These are phyloP conservation scores for Talaromyces funiculosus DNA, from an alignment of 2,329 filamentous ascomycete genomes.

Conservation along the genomic window DNA sequence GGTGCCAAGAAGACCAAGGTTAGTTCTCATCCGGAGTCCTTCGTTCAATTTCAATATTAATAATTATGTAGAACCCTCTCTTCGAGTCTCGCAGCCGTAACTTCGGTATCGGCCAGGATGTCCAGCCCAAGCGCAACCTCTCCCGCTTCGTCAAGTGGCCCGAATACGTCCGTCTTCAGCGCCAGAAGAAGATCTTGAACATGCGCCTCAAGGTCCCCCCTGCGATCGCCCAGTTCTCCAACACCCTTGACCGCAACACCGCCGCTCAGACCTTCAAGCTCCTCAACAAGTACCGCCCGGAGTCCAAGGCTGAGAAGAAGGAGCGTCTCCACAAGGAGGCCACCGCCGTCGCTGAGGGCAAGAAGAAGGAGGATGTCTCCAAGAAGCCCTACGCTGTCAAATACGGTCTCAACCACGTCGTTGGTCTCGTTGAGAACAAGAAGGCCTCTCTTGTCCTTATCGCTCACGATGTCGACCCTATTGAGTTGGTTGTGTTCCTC, in stretches of 20 bases:
- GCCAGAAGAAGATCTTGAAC: slow-evolving; percentile 92
- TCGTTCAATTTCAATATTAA: no score
- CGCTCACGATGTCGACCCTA: slow-evolving; percentile 98
- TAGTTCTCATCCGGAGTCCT: no score
- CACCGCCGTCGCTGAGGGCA: slow-evolving; percentile 93
- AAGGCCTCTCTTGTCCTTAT: slow-evolving; percentile 98
- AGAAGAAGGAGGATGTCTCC: slow-evolving; percentile 99
- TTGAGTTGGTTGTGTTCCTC: slow-evolving; percentile 98
- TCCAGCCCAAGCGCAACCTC: slow-evolving; percentile 93
- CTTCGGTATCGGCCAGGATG: slow-evolving; percentile 98
- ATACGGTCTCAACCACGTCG: slow-evolving; percentile 99
- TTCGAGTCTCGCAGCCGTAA: slow-evolving; percentile 97
- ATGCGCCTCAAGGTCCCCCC: slow-evolving; percentile 98
- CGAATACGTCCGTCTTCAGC: slow-evolving; percentile 97
- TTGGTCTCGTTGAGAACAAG: slow-evolving; percentile 98
- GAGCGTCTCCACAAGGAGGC: slow-evolving; percentile 98
- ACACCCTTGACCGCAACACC: slow-evolving; percentile 93
- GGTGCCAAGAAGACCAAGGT: slow-evolving; percentile 96
- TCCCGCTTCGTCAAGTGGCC: slow-evolving; percentile 99
- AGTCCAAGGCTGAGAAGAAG: slow-evolving; percentile 99
- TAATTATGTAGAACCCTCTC: slow-evolving; percentile 75
- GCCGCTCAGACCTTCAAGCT: slow-evolving; percentile 98
- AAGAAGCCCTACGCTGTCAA: slow-evolving; percentile 99
- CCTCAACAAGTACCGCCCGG: slow-evolving; percentile 99
- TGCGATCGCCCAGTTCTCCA: slow-evolving; percentile 94